Base-by-base conservation (phyloP, 169 alveolate genomes). In the Besnoitia besnoiti region DNA sequence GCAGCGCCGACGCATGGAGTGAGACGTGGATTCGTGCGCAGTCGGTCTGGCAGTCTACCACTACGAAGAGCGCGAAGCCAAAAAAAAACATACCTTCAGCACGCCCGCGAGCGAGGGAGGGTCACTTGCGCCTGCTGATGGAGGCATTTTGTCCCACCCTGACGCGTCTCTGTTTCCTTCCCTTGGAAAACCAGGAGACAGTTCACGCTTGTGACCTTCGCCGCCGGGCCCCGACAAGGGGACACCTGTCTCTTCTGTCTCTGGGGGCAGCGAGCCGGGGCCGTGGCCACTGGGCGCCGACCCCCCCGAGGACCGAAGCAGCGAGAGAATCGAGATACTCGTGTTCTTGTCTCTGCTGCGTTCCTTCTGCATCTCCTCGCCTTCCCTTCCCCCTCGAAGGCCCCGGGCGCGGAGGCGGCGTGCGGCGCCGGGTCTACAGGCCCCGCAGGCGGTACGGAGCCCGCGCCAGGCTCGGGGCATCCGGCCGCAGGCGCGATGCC, bases 211-310 rank as follows among this genome's bases (percentile, higher is more conserved):
- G n/a, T n/a, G 12, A 1, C 24, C 67, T 19, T 5, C 30, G 67
- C 3, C 67, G 67, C 7, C 67, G 67, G 33, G 4, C 27, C 67
- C 67, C 67, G 67, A n/a, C 33, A 55, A 55, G 67, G 67, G 24
- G 67, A 55, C 67, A 55, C 67, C 67, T 55, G 67, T 55, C 67
- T 55, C 67, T n/a, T n/a, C n/a, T n/a, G n/a, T n/a, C n/a, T n/a
- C n/a, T n/a, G n/a, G n/a, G n/a, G n/a, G n/a, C n/a, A n/a, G n/a
- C n/a, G n/a, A n/a, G n/a, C n/a, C n/a, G n/a, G n/a, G n/a, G n/a
- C n/a, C n/a, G n/a, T n/a, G n/a, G n/a, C n/a, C n/a, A n/a, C n/a
- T n/a, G n/a, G n/a, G n/a, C n/a, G n/a, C n/a, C 67, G 67, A 8
- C 67, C 67, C 67, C n/a, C n/a, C 67, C 30, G 12, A 21, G 30